Evolutionary conservation across 2,329 filamentous ascomycete species (phyloP).

Genomic region (Ilyonectria robusta): DNA sequence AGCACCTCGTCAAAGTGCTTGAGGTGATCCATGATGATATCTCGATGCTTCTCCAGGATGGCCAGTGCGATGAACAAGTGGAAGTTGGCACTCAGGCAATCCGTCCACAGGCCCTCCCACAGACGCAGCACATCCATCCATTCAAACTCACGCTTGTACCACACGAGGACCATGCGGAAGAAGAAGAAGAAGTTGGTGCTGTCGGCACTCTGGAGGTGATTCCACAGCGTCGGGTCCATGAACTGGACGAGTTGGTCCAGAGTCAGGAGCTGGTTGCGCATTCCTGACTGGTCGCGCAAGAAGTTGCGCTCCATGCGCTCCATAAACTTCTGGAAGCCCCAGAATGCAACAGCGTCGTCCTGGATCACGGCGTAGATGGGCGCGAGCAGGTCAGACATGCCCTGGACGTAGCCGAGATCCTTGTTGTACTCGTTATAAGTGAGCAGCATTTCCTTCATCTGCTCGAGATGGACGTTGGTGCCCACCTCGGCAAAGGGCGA

Average conservation of each 20-base stretch:
- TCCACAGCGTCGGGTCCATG: slow-evolving; percentile 94
- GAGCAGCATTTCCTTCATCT: slow-evolving; percentile 99
- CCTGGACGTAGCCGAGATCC: slow-evolving; percentile 96
- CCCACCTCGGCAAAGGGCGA: slow-evolving; percentile 94
- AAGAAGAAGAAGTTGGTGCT: slow-evolving; percentile 99
- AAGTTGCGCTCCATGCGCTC: slow-evolving; percentile 98
- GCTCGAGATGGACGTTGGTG: slow-evolving; percentile 97
- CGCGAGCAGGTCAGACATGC: slow-evolving; percentile 96
- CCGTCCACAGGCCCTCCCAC: slow-evolving; percentile 97
- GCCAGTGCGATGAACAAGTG: slow-evolving; percentile 95
- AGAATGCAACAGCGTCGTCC: slow-evolving; percentile 96
- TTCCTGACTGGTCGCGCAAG: slow-evolving; percentile 93
- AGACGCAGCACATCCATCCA: slow-evolving; percentile 89
- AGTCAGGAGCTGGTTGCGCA: slow-evolving; percentile 91
- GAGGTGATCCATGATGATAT: slow-evolving; percentile 95
- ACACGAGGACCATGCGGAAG: slow-evolving; percentile 98
- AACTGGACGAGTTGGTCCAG: slow-evolving; percentile 96
- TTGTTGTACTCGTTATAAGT: slow-evolving; percentile 99
- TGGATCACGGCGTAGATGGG: slow-evolving; percentile 98
- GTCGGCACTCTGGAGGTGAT: slow-evolving; percentile 89
- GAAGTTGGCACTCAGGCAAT: slow-evolving; percentile 89
- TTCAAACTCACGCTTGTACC: slow-evolving; percentile 97
- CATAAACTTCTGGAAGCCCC: slow-evolving; percentile 97
- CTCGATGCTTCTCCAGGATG: slow-evolving; percentile 95
- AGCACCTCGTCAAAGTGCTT: slow-evolving; percentile 96